Percentiles rank a stretch among this genome's conserved stretches.
phyloP scores from a whole-genome alignment of 768 basidiomycete genomes.

The Tulasnella sp. region DNA sequence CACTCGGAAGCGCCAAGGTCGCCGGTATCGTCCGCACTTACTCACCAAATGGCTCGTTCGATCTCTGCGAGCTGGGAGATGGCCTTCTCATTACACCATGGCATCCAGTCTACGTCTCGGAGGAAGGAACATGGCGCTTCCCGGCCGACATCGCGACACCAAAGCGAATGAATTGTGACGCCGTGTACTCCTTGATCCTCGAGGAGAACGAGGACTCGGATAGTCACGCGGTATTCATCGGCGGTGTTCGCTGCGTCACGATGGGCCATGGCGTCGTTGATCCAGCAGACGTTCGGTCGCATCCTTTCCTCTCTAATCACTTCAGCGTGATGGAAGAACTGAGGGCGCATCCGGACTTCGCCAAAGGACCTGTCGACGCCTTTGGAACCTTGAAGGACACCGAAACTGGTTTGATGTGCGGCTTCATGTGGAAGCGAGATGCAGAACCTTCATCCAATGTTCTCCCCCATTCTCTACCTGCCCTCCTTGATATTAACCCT shows the following conservation, averaged over 20 bases:
- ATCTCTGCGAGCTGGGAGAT: constrained; percentile 25
- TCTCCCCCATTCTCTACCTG: neutral
- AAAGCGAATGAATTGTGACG: constrained; percentile 5
- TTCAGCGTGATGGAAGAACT: constrained; percentile 22
- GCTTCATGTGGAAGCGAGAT: constrained; percentile 16
- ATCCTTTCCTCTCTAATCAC: constrained; percentile 29
- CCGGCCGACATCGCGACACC: constrained; percentile 26
- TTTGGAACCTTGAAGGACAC: constrained; percentile 19
- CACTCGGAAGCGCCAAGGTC: constrained; percentile 20
- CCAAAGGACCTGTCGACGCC: constrained; percentile 10
- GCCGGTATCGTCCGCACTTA: constrained; percentile 24
- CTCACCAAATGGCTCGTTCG: neutral
- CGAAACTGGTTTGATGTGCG: constrained; percentile 20
- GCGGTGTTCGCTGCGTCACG: constrained; percentile 26
- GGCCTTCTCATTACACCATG: constrained; percentile 29
- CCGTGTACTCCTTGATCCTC: constrained; percentile 30
- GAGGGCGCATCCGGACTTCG: neutral
- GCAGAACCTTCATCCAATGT: neutral
- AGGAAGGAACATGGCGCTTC: constrained; percentile 28
- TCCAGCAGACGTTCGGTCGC: constrained; percentile 24
- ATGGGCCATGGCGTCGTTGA: constrained; percentile 28
- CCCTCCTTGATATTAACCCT: neutral
- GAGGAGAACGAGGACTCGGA: constrained; percentile 20
- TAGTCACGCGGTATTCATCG: constrained; percentile 26
- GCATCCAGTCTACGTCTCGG: constrained; percentile 26